Evolutionary conservation across 179 eudicot genomes (phyloP).

Genomic region (Silene coronaria): DNA sequence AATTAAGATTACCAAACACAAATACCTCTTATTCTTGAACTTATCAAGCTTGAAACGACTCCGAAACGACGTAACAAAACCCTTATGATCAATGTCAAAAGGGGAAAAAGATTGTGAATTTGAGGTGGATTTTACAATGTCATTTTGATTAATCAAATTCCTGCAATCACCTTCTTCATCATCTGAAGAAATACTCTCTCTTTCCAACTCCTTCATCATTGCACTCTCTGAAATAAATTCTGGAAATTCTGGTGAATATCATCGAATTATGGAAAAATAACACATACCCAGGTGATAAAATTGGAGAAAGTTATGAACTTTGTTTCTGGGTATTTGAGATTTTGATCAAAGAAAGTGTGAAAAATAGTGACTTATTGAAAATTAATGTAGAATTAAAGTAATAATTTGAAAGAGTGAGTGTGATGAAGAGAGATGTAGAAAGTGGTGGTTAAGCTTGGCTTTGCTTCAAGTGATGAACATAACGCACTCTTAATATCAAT

Average conservation of each 20-base stretch:
- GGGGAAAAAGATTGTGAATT: slow-evolving; percentile 24
- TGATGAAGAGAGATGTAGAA: too few species aligned
- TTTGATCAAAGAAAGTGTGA: not conserved
- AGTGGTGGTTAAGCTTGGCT: not conserved
- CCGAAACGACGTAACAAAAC: slow-evolving; percentile 13
- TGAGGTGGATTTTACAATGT: slow-evolving; percentile 22
- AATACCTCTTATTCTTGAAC: slow-evolving; percentile 48
- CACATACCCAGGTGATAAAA: slow-evolving; percentile 19
- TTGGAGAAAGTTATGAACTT: not conserved
- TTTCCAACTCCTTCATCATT: slow-evolving; percentile 24
- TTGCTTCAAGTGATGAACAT: slow-evolving; percentile 20
- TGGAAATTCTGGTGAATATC: slow-evolving; percentile 1
- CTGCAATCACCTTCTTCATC: slow-evolving; percentile 32
- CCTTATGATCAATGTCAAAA: slow-evolving; percentile 24
- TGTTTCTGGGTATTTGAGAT: slow-evolving; percentile 16
- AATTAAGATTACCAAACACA: slow-evolving; percentile 41
- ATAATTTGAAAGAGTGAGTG: too few species aligned
- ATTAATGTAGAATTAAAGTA: not conserved
- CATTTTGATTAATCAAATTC: slow-evolving; percentile 28
- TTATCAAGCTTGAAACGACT: slow-evolving; percentile 29
- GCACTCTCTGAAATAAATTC: not conserved
- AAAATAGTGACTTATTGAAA: too few species aligned
- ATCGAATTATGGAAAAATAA: slow-evolving; percentile 12
- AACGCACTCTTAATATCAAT: not conserved
- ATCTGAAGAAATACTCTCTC: slow-evolving; percentile 26